Evolutionary conservation across 345 rosid genomes (phyloP), one percentile per base, ranked within the genome.

Genomic region (Hypericum androsaemum): DNA sequence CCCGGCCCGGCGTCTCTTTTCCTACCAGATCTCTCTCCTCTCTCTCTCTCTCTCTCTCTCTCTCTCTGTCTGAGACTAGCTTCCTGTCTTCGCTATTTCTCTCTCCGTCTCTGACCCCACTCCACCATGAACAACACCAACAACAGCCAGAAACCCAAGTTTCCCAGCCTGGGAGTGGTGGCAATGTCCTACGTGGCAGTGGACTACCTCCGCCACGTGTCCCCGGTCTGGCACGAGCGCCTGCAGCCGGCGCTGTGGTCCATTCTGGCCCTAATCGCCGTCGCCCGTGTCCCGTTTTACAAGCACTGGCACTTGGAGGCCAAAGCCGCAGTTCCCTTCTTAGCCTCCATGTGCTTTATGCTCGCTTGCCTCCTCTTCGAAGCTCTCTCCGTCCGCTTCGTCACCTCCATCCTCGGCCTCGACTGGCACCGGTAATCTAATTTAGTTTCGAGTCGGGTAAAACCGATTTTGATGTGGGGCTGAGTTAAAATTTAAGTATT

Each of bases 161-260:
- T 22, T 22, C 32, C 32, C 6, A 95, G 98, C 47, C 66, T 90
- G 10, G 96, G 98, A 7, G 41, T 77, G 54, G 95, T 88, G 22
- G 96, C 98, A 38, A 61, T 88, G 9, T 72, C 86, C 39, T 90
- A 90, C 54, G 83, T 90, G 47, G 80, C 78, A 47, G 66, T 90
- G 11, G 96, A 90, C 69, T 90, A 90, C 64, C 73, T 90, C 53
- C 84, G 96, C 37, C 77, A 75, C 75, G 63, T 82, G 37, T 87
- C 95, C 5, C 87, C 92, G 5, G 35, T 67, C 1, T 87, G 95
- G 96, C 98, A 90, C 76, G 72, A 71, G 59, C 80, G 81, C 38
- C 83, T 90, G 12, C 89, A 78, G 70, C 96, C 96, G 7, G 69
- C 71, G 11, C 95, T 90, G 7, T 90, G 96, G 96, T 75, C 81